These are phyloP conservation scores for Boletellus emodensis DNA, from an alignment of 768 basidiomycete species.

Conservation along the genomic window DNA sequence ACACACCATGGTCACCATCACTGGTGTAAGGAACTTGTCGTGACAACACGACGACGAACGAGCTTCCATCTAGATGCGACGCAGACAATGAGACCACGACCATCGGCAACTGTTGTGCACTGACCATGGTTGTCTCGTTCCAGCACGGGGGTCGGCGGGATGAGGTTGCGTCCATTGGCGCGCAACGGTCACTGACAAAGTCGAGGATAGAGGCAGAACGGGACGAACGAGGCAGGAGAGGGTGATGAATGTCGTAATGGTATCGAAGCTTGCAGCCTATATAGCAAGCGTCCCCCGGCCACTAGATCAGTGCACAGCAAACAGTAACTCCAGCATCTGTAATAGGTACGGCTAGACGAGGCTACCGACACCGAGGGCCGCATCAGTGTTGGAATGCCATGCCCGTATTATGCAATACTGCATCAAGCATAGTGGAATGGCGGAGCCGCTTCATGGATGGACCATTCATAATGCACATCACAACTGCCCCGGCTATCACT, in stretches of 20 bases:
- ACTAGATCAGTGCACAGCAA: conserved; percentile 20
- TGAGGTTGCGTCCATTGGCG: conserved; percentile 9
- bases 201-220: not conserved
- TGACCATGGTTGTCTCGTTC: conserved; percentile 7
- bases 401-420: not conserved
- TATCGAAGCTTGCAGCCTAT: conserved; percentile 12
- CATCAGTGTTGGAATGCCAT: not conserved
- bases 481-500: not conserved
- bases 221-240: not conserved
- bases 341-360: conserved; percentile 2
- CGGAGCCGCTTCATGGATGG: not conserved
- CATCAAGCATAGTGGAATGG: not conserved
- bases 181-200: not conserved
- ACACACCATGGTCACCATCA: conserved; percentile 6
- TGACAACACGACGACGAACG: not conserved
- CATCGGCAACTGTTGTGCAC: not conserved
- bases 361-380: not conserved
- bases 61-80: conserved; percentile 6
- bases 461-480: not conserved
- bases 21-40: not conserved
- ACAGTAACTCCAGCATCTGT: not conserved
- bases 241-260: conserved; percentile 4
- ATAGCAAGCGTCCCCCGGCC: conserved; percentile 8
- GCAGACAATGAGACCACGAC: not conserved
- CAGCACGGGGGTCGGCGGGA: not conserved